Base-by-base conservation (phyloP, 805 yeast species). In the Yarrowia osloensis region DNA sequence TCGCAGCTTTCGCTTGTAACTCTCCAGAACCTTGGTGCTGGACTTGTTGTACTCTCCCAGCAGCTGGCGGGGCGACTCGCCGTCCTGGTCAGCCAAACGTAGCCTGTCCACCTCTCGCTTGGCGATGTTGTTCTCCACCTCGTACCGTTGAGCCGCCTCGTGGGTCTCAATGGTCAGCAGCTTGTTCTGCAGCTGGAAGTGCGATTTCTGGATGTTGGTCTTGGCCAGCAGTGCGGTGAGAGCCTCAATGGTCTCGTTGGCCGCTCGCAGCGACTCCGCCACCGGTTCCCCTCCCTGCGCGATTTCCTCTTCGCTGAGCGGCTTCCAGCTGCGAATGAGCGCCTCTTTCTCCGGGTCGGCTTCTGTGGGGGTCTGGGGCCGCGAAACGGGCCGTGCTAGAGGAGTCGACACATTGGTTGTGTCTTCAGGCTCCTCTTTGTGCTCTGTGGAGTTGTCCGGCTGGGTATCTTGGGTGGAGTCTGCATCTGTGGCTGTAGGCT, bases 101-200 rank as follows among this genome's bases (percentile, higher is more conserved):
- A 82, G 73, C 61, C 79, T 74, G 69, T 83, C 83, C n/a, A 82
- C 80, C 71, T 82, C 84, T 37, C 83, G 77, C 71, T 81, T 78
- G 49, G 77, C 76, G n/a, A 83, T 72, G 59, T 75, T 78, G 61
- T 76, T 77, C 70, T 83, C 86, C 19, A 83, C 86, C 70, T 82
- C 83, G 67, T 77, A 77, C 21, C 85, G 73, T 74, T 80, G 82
- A 47, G 78, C 79, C 12, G 78, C 77, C 68, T 82, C 85, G 49
- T 78, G 78, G 19, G 80, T 71, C 50, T 81, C 82, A 21, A 82
- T 77, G 6, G 79, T 77, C 49, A 81, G 70, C 33, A 85, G 75
- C 71, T 82, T 73, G 67, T 73, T 75, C 70, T 79, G 81, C 37
- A 79, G 74, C 61, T 74, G 73, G 40, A 52, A 69, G 37, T 71